phyloP scores from a whole-genome alignment of 805 yeast genomes.

The Barnettozyma pratensis region DNA sequence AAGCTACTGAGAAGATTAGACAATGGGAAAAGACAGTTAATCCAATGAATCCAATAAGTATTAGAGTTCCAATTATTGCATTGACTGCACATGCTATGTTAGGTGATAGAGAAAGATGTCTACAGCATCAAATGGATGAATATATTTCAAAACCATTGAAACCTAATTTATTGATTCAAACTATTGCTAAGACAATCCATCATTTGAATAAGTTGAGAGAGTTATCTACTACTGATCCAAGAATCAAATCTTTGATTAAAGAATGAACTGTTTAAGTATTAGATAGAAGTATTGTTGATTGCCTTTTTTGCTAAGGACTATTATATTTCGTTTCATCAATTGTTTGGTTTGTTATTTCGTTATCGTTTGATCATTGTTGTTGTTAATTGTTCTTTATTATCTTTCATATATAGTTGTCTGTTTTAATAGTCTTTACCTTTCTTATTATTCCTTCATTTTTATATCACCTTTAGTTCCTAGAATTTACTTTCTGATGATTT shows the following conservation, averaged over 20 bases:
- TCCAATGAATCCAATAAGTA: constrained; percentile 62
- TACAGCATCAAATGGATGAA: constrained; percentile 91
- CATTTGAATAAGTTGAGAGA: constrained; percentile 59
- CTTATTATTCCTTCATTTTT: too few relatives aligned
- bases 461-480: too few relatives aligned
- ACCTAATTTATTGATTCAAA: constrained; percentile 76
- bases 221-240: constrained; percentile 17
- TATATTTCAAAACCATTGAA: constrained; percentile 84
- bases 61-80: constrained; percentile 84
- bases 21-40: constrained; percentile 82
- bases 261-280: background rate
- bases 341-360: background rate
- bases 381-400: background rate
- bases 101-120: constrained; percentile 83
- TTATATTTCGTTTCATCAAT: too few relatives aligned
- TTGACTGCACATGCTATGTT: constrained; percentile 92
- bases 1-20: constrained; percentile 80
- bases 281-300: background rate
- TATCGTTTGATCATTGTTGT: background rate
- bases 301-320: background rate
- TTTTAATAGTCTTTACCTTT: too few relatives aligned
- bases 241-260: constrained; percentile 1
- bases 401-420: too few relatives aligned
- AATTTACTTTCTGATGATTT: too few relatives aligned
- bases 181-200: constrained; percentile 79